These are phyloP conservation scores for Arabidopsis hybrid DNA, from an alignment of 441 rosid genomes.

Conservation along the genomic window DNA sequence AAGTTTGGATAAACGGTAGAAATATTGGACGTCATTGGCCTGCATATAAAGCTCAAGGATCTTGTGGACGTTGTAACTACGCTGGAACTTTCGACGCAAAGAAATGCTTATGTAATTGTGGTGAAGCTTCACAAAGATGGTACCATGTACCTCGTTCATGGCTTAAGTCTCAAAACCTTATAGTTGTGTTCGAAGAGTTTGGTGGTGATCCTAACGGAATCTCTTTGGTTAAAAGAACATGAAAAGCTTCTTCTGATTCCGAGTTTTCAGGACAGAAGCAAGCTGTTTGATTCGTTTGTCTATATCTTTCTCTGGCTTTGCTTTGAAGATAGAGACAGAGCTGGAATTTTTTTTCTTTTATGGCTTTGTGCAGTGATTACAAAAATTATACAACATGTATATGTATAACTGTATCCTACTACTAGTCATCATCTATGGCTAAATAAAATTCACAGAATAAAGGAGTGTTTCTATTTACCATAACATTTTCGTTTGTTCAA, in stretches of 20 bases:
- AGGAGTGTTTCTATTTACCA: conserved; percentile 10
- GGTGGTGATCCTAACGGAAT: conserved; percentile 67
- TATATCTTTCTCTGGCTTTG: conserved; percentile 31
- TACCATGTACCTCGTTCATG: conserved; percentile 71
- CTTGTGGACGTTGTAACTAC: conserved; percentile 59
- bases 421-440: conserved; percentile 15
- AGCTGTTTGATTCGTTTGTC: conserved; percentile 30
- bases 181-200: conserved; percentile 66
- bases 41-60: conserved; percentile 56
- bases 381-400: conserved; percentile 16
- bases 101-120: conserved; percentile 63
- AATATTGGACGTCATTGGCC: conserved; percentile 78
- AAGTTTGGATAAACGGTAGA: conserved; percentile 71
- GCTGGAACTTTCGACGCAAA: conserved; percentile 60
- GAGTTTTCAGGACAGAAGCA: conserved; percentile 29
- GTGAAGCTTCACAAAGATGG: conserved; percentile 80
- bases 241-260: conserved; percentile 32
- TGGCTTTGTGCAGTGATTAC: conserved; percentile 34
- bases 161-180: conserved; percentile 51
- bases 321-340: conserved; percentile 42
- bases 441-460: conserved; percentile 17
- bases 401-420: conserved; percentile 37
- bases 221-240: conserved; percentile 54
- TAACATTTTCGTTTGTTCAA: background rate
- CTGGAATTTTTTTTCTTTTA: background rate